Evolutionary conservation across 352 stramenopile species (phyloP), one percentile per base, ranked within the genome.

Genomic region (Phytophthora pisi): DNA sequence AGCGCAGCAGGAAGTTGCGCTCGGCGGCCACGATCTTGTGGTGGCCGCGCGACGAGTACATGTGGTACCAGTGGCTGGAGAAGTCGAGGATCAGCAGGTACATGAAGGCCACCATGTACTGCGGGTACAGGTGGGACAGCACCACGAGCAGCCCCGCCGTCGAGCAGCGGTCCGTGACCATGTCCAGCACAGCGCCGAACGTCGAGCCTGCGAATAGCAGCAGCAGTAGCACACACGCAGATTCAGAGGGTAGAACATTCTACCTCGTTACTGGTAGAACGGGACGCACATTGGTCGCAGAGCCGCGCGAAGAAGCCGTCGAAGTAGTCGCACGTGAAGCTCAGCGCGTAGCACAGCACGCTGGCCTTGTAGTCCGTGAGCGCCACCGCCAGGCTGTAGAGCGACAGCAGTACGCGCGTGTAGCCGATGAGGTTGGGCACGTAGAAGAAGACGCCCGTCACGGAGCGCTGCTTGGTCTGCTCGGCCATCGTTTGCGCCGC

Each of bases 151-250:
- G 82, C 11, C 96, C 97, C 0, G 96, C 88, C 3, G 97, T 99
- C 13, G 96, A 98, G 79, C 95, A 99, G 64, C 97, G 82, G 77
- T 99, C 97, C 18, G 97, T 99, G 26, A 99, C 95, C 97, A 99
- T 99, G 76, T 99, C 97, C 40, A 99, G 79, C 59, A 99, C 85
- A 15, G 90, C 93, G 53, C 97, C 97, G 78, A 98, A 99, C 42
- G 84, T 92, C 40, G 93, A 98, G 64, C 78, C 86, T 92, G 13
- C 9, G 36, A 4, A 47, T 28, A 61, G 43, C 56, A 42, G 8
- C 11, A 42, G 13, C 42, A 57, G 40, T 43, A 42, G 26, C 3
- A 26, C 16, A 50, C 11, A 50, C 6, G 47, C 4, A 15, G 34
- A 40, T 34, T 40, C 23, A 54, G 26, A 34, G 11, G 11, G 18